Percentiles rank a stretch among this genome's conserved stretches.
Conservation (phyloP, 2,329 filamentous ascomycete species). For the Aureobasidium sp. region DNA sequence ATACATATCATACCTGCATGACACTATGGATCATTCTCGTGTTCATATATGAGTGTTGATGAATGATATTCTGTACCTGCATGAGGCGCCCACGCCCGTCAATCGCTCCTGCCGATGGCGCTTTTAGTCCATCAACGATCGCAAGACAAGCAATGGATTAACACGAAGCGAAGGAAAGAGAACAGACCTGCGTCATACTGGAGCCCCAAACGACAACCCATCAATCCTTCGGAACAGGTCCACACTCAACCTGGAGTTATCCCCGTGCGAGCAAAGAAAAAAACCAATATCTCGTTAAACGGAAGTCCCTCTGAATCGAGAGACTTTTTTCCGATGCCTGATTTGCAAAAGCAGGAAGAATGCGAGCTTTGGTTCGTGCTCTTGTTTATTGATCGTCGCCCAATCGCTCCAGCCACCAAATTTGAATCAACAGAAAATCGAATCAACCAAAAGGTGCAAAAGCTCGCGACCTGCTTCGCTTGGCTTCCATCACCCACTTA, state of each 20-base stretch:
- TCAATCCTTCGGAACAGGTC: conserved; percentile 1
- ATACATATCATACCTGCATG: conserved; percentile 6
- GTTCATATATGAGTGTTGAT: not conserved
- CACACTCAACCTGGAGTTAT: not conserved
- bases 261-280: too few relatives aligned
- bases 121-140: conserved; percentile 1
- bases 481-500: conserved; percentile 12
- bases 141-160: not conserved
- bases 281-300: not conserved
- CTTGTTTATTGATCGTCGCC: not conserved
- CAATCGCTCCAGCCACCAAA: conserved; percentile 8
- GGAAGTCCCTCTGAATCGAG: not conserved
- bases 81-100: not conserved
- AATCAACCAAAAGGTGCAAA: too few relatives aligned
- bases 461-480: not conserved
- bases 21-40: conserved; percentile 1
- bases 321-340: not conserved
- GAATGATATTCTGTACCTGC: conserved; percentile 7
- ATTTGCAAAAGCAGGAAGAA: too few relatives aligned
- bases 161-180: not conserved
- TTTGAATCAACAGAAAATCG: conserved; percentile 8
- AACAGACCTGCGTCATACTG: conserved; percentile 4
- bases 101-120: not conserved
- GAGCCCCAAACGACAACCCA: not conserved
- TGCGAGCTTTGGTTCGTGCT: not conserved